Evolutionary conservation across 1,139 yeast genomes (phyloP), one percentile per base, ranked within the genome.

Genomic region (Yamadazyma diddensiae): DNA sequence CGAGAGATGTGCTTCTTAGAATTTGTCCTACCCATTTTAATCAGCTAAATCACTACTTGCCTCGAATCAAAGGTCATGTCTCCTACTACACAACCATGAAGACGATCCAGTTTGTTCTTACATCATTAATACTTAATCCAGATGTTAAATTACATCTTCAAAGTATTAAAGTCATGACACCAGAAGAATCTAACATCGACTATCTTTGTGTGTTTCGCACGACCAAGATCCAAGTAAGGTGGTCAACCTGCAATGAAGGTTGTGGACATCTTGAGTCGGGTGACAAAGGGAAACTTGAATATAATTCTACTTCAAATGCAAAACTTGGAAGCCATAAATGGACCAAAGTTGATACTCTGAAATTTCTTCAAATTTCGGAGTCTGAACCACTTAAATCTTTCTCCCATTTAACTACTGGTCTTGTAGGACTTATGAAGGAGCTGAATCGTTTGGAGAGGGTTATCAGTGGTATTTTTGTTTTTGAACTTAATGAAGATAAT

Each of bases 401-500:
- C 12, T 26, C 43, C 13, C 61, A 59, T 22, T 41, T 59, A 29
- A 54, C 62, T 6, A 47, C 50, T n/a, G 57, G 60, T 3, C 46
- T 60, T 25, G 52, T 58, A 15, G 67, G 67, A 4, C 46, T 65
- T 35, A 55, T 53, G 12, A 59, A 59, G 31, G 70, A 58, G 26
- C 49, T 45, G 25, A 35, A 35, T 21, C 53, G 49, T 26, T 46
- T 68, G 15, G 79, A 77, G 36, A 50, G 82, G 26, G 70, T 77
- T 3, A 53, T 81, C 10, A 70, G 75, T 31, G 96, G 96, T 1
- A 61, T 82, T 6, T 86, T 87, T 52, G 75, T 85, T 21, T 86
- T 86, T 52, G 94, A 84, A 47, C 66, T 87, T 39, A 77, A 72
- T 49, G 65, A 65, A 10, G 65, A 67, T 20, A 81, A 84, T 54